Percentiles rank a stretch among this genome's conserved stretches.
Conservation (phyloP, 352 stramenopile species). For the Phytophthora niederhauseri region DNA sequence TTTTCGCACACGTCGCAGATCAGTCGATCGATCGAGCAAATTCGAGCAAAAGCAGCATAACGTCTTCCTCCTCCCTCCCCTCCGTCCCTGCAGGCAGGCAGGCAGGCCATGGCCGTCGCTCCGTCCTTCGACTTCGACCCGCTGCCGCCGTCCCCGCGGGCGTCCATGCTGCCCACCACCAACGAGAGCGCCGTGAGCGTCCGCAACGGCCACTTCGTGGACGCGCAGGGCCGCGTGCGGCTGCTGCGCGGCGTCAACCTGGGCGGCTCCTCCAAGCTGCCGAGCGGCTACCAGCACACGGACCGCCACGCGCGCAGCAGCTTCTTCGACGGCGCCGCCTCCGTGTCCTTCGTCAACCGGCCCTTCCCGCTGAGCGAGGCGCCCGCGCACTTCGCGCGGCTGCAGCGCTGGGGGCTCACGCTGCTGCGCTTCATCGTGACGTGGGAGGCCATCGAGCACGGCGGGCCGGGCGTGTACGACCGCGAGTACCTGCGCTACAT, state of each 20-base stretch:
- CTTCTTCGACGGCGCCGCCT: conserved; percentile 59
- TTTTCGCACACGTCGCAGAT: conserved; percentile 22
- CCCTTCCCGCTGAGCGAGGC: conserved; percentile 89
- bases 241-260: conserved; percentile 91
- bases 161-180: conserved; percentile 25
- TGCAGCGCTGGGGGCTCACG: conserved; percentile 87
- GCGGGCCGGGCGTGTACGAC: conserved; percentile 84
- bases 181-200: conserved; percentile 38
- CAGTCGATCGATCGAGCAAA: conserved; percentile 13
- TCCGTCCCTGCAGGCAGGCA: no score
- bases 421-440: conserved; percentile 87
- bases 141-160: conserved; percentile 3
- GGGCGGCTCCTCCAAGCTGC: conserved; percentile 89
- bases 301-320: conserved; percentile 30
- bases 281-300: conserved; percentile 57
- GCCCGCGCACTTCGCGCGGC: conserved; percentile 70
- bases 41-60: conserved; percentile 9
- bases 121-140: conserved; percentile 12
- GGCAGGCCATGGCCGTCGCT: conserved; percentile 22
- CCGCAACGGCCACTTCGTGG: conserved; percentile 81
- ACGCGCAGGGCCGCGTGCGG: conserved; percentile 70
- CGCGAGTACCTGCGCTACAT: conserved; percentile 86
- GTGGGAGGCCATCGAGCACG: conserved; percentile 93
- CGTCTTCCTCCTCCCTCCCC: conserved; percentile 9
- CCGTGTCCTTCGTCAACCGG: conserved; percentile 73